Base-by-base conservation (phyloP, 768 basidiomycete genomes). In the Thelephora aurantiotincta region DNA sequence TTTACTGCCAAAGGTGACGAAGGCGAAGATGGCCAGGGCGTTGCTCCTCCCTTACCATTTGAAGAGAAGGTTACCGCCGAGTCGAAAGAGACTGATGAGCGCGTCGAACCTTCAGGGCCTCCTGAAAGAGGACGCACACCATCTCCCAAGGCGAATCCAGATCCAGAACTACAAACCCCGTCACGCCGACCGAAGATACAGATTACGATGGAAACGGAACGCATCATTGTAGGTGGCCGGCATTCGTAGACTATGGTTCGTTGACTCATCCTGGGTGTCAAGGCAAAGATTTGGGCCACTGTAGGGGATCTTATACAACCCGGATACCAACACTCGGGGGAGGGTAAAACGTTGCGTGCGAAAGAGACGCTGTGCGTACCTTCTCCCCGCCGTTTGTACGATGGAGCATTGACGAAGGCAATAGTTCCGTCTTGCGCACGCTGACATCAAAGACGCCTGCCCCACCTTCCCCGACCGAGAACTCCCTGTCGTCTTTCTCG, bases 281-380 rank as follows among this genome's bases (percentile, higher is more conserved):
- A 88, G 86, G 58, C 70, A 22, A 84, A 77, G 56, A 80, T 89
- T 52, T 83, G 82, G 81, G 51, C 66, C 11, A 74, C 78, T 9
- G 66, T 79, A 11, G 75, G 78, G 16, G 82, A 86, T 41, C 64
- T 78, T 33, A 68, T 87, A 14, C 71, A 75, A 64, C 75, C 77
- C 14, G 74, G 74, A 12, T 65, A 74, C 54, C 53, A 37, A 58
- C 37, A n/a, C 47, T 52, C 37, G 61, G 59, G 12, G 65, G 59
- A 14, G 2, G 38, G 4, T 46, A 71, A 68, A 47, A 68, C 72
- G 20, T 72, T 72, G 33, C 67, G 63, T 22, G 71, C 74, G 22
- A 77, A 75, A 54, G 77, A 80, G 55, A 81, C 73, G 1, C 69
- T 85, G 82, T 80, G 55, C 35, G 76, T 57, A 45, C 13, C 22